Evolutionary conservation across 225 moss, liverwort and hornwort species (phyloP).

Genomic region (Antitrichia curtipendula): DNA sequence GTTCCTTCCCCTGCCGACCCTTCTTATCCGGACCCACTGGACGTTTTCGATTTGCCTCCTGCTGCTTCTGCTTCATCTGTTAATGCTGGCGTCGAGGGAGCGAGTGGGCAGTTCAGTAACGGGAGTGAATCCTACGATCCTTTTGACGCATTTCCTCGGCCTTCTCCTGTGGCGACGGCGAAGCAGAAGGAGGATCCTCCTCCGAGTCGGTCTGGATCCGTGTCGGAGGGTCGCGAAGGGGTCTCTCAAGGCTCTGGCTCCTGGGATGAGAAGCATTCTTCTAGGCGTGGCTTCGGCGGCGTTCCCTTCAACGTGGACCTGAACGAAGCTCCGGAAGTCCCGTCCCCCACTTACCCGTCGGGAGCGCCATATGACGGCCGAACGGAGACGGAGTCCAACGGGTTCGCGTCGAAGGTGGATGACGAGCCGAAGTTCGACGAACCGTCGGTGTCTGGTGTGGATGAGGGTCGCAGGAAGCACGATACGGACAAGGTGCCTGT

Average conservation of each 20-base stretch:
- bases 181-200: conserved; percentile 19
- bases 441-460: conserved; percentile 2
- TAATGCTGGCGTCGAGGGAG: background rate
- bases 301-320: conserved; percentile 30
- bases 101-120: conserved; percentile 11
- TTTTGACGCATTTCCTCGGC: conserved; percentile 47
- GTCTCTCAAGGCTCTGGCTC: conserved; percentile 2
- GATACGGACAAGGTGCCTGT: conserved; percentile 24
- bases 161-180: conserved; percentile 26
- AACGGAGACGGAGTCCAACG: conserved; percentile 5
- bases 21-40: conserved; percentile 35
- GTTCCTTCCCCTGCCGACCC: conserved; percentile 6
- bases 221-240: conserved; percentile 11
- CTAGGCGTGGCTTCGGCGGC: conserved; percentile 14
- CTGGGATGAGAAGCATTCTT: conserved; percentile 15
- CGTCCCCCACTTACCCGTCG: conserved; percentile 35
- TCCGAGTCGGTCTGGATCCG: conserved; percentile 19
- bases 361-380: background rate
- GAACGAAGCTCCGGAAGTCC: conserved; percentile 34
- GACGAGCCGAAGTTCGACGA: conserved; percentile 35
- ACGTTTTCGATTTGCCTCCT: conserved; percentile 47
- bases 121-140: conserved; percentile 57
- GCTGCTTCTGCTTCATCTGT: conserved; percentile 12
- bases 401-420: conserved; percentile 9
- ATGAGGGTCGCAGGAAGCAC: conserved; percentile 7